Conservation (phyloP, 2,329 filamentous ascomycete genomes). For the Claviceps capensis region DNA sequence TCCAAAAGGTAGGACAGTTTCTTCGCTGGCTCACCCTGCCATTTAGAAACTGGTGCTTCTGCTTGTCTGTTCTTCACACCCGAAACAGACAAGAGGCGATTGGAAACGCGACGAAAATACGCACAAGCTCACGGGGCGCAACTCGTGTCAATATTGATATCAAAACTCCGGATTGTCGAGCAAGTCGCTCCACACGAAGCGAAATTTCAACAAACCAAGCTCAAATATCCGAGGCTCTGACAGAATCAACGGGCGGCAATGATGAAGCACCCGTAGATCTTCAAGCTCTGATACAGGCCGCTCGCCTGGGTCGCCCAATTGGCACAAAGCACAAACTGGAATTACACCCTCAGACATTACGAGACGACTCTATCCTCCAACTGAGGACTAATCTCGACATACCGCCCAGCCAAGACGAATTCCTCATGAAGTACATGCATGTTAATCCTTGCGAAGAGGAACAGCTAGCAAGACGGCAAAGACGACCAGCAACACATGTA, state of each 20-base stretch:
- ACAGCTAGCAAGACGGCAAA: conserved; percentile 6
- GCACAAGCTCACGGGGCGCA: conserved; percentile 8
- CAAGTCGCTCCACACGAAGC: conserved; percentile 5
- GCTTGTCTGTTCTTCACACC: conserved; percentile 9
- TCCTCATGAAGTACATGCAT: conserved; percentile 17
- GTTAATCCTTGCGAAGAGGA: conserved; percentile 3
- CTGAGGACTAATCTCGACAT: conserved; percentile 14
- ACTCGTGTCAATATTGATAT: not conserved
- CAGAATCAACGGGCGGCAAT: conserved; percentile 1
- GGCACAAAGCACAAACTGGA: conserved; percentile 19
- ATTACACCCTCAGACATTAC: conserved; percentile 25
- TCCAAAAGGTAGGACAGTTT: conserved; percentile 11
- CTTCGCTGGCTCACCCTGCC: conserved; percentile 10
- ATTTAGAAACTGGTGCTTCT: conserved; percentile 10
- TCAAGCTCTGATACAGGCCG: conserved; percentile 17
- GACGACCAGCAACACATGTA: conserved; percentile 4
- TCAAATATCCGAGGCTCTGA: not conserved
- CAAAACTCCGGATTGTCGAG: not conserved
- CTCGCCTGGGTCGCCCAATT: conserved; percentile 14
- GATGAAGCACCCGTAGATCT: conserved; percentile 15
- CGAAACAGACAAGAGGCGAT: conserved; percentile 12
- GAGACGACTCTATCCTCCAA: conserved; percentile 24
- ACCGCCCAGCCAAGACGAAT: conserved; percentile 27
- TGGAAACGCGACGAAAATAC: conserved; percentile 11
- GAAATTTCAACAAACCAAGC: not conserved